phyloP scores from a whole-genome alignment of 2,329 filamentous ascomycete genomes.

The Verticillium tricorpus region DNA sequence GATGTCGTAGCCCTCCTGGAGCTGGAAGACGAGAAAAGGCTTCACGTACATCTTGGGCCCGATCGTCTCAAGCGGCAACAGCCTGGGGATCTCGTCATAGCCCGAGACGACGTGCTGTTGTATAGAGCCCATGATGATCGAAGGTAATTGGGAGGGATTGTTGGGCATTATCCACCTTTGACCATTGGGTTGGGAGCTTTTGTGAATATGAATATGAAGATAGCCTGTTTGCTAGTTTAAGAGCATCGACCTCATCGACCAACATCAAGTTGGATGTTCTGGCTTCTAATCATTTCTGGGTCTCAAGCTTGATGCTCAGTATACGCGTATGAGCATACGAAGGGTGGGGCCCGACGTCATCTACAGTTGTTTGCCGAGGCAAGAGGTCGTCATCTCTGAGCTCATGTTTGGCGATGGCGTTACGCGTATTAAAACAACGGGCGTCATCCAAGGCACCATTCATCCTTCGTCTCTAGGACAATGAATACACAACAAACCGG shows the following conservation, averaged over 20 bases:
- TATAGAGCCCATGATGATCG: background rate
- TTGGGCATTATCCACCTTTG: background rate
- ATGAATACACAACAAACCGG: no score
- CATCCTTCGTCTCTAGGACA: no score
- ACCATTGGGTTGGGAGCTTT: background rate
- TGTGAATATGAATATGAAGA: background rate
- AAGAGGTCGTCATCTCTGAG: no score
- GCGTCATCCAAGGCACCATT: no score
- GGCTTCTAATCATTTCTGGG: background rate
- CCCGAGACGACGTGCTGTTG: background rate
- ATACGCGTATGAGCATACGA: background rate
- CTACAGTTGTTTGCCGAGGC: no score
- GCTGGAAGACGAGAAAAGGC: constrained; percentile 4
- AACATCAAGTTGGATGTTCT: background rate
- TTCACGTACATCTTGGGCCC: constrained; percentile 5
- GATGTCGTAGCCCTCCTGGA: constrained; percentile 2
- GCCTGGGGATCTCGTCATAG: constrained; percentile 1
- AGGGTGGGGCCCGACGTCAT: background rate
- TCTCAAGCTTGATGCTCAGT: background rate
- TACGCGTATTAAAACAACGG: no score
- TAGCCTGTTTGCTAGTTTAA: background rate
- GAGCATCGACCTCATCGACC: background rate
- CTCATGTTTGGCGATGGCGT: no score
- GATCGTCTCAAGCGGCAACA: constrained; percentile 7
- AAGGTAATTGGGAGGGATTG: background rate